A percentile compares a stretch with the other conserved stretches of the same genome.
These are phyloP conservation scores for Mycena epipterygia DNA, from an alignment of 768 basidiomycete species.

Conservation along the genomic window DNA sequence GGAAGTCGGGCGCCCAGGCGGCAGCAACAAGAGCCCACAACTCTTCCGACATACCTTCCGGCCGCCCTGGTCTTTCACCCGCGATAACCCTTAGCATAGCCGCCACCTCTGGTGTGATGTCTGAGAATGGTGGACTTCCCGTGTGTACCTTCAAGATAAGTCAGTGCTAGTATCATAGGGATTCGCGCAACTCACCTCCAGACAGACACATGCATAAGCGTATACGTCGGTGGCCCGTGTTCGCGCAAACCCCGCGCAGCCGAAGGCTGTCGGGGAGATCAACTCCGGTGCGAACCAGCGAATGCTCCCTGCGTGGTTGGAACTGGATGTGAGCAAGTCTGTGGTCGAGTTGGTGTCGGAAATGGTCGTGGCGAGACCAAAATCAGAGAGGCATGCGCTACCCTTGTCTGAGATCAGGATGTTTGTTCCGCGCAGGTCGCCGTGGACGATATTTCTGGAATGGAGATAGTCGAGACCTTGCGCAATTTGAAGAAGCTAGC, in stretches of 20 bases:
- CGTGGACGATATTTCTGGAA: conserved; percentile 35
- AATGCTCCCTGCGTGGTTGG: conserved; percentile 40
- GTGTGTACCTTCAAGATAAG: not conserved
- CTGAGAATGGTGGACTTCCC: too few relatives aligned
- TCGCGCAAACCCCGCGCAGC: conserved; percentile 35
- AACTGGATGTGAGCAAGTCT: conserved; percentile 37
- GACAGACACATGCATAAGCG: conserved; percentile 48
- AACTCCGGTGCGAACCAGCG: conserved; percentile 55
- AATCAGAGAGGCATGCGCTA: too few relatives aligned
- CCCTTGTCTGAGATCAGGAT: conserved; percentile 48
- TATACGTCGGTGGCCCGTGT: conserved; percentile 48
- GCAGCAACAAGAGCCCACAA: not conserved
- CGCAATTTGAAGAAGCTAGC: conserved; percentile 37
- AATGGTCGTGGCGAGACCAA: conserved; percentile 47
- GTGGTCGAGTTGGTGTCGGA: conserved; percentile 41
- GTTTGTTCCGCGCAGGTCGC: conserved; percentile 42
- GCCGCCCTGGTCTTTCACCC: not conserved
- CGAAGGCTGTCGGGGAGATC: conserved; percentile 44
- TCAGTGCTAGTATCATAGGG: not conserved
- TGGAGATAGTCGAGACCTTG: conserved; percentile 41
- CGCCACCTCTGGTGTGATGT: not conserved
- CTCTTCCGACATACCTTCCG: not conserved
- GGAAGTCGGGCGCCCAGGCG: not conserved
- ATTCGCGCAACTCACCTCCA: conserved; percentile 41
- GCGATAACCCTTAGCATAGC: not conserved